These are phyloP conservation scores for Exidia glandulosa DNA, from an alignment of 768 basidiomycete genomes.

Conservation along the genomic window DNA sequence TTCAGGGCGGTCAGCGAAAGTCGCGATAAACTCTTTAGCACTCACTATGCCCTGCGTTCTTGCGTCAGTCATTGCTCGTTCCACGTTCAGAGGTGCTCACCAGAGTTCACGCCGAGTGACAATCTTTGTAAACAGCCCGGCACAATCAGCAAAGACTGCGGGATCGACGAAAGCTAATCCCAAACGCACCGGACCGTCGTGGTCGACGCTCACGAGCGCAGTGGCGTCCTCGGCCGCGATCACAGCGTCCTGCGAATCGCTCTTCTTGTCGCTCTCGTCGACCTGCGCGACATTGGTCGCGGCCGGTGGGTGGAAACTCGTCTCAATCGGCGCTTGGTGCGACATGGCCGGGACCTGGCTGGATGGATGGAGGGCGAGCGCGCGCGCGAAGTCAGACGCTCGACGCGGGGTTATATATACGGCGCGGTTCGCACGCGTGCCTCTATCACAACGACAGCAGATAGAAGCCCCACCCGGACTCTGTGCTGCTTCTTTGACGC, in stretches of 20 bases:
- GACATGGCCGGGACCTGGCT: background rate
- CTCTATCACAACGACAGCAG: background rate
- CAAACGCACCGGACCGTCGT: background rate
- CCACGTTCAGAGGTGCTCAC: no score
- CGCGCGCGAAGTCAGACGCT: background rate
- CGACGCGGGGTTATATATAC: background rate
- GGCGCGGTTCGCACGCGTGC: background rate
- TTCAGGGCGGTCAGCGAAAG: no score
- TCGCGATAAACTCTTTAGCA: no score
- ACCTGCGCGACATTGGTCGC: background rate
- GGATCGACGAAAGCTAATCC: background rate
- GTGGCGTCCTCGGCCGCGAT: background rate
- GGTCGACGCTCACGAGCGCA: background rate
- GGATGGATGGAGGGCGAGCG: background rate
- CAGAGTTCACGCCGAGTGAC: background rate
- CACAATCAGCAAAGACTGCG: background rate
- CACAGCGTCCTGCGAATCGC: background rate
- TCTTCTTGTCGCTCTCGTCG: background rate
- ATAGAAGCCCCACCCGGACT: background rate
- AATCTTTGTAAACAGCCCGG: background rate
- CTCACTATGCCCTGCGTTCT: background rate
- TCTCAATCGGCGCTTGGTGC: background rate
- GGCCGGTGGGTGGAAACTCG: background rate
- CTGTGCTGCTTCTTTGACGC: background rate
- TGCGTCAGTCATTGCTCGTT: background rate